These are phyloP conservation scores for Peribolospora kevripleyi DNA, from an alignment of 768 basidiomycete genomes.

Conservation along the genomic window DNA sequence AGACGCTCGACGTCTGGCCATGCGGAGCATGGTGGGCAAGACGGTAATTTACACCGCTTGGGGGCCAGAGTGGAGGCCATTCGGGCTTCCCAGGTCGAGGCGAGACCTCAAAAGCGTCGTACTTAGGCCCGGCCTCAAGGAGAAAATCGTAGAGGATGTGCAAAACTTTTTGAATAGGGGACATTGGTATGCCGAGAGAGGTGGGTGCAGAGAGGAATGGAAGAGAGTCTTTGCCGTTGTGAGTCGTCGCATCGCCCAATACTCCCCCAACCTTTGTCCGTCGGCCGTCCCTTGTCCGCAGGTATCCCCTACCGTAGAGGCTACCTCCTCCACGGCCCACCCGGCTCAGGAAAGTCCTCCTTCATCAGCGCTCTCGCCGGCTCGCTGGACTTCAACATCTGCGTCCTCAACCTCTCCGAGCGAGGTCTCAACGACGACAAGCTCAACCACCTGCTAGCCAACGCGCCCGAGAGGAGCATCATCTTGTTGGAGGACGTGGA, in stretches of 20 bases:
- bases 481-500: conserved; percentile 95
- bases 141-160: conserved; percentile 57
- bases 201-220: conserved; percentile 23
- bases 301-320: conserved; percentile 94
- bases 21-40: conserved; percentile 69
- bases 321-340: conserved; percentile 82
- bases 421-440: conserved; percentile 92
- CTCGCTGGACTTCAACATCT: conserved; percentile 77
- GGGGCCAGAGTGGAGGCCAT: conserved; percentile 88
- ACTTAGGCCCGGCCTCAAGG: conserved; percentile 53
- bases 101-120: conserved; percentile 74
- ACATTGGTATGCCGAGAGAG: conserved; percentile 91
- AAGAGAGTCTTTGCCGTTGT: neutral
- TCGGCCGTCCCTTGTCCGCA: conserved; percentile 16
- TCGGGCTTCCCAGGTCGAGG: conserved; percentile 72
- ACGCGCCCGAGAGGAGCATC: conserved; percentile 75
- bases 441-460: conserved; percentile 71
- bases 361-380: conserved; percentile 96
- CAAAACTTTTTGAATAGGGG: conserved; percentile 56
- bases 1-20: conserved; percentile 73
- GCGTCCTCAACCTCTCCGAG: conserved; percentile 81
- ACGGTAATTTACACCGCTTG: conserved; percentile 90
- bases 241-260: neutral
- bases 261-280: neutral
- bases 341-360: conserved; percentile 93